Evolutionary conservation across 108 stramenopile species (phyloP), one percentile per base, ranked within the genome.

Genomic region (Nitzschia sp.): DNA sequence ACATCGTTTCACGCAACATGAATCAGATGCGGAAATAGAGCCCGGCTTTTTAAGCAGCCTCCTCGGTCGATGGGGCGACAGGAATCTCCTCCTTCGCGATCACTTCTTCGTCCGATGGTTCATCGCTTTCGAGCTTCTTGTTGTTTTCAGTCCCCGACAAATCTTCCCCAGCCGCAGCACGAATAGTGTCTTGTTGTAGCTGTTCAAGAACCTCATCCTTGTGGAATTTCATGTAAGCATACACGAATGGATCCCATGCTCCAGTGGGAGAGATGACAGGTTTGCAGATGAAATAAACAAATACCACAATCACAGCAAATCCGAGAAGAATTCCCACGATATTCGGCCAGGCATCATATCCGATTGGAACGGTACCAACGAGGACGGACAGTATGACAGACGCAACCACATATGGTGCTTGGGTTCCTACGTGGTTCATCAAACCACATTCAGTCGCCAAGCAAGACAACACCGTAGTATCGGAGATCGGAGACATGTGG

Each of bases 401-500:
- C 3, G 74, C 30, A 4, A 86, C 11, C 3, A 72, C 90, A 70
- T 91, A 88, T 0, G 90, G 90, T 25, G 77, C 80, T 63, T 91
- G 90, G 25, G 90, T 91, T 46, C 45, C 73, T 25, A 85, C 84
- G 32, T 91, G 90, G 3, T 66, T 59, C 45, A 84, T 50, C 29
- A 88, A 71, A n/a, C 69, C 54, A 50, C 85, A 86, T 26, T 77
- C 79, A 11, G 72, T 58, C 15, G 90, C 82, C 71, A 88, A 65
- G 27, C 85, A 50, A 54, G 77, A 69, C 22, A 91, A 72, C 29
- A 91, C 85, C 22, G 90, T 91, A 13, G 90, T 91, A 69, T 91
- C 90, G 16, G 77, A 79, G 38, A 91, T 88, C 1, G 87, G 87
- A 36, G 76, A 78, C 22, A 79, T 70, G 71, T 91, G 90, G 68